Evolutionary conservation across 2,329 filamentous ascomycete genomes (phyloP), one percentile per base, ranked within the genome.

Genomic region (Ilyonectria destructans): DNA sequence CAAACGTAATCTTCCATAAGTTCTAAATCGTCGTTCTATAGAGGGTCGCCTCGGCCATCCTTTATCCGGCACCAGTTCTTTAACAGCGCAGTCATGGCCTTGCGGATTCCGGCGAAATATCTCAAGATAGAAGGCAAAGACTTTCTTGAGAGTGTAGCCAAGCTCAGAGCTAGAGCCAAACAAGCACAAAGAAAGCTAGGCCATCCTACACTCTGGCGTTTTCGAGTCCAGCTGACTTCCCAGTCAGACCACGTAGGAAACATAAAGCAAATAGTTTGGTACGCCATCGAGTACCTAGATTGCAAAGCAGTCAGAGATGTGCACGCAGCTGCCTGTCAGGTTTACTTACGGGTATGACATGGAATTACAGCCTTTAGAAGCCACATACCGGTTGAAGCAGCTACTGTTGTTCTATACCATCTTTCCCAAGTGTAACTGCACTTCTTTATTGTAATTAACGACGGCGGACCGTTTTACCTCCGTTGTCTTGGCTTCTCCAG

Each of bases 321-420:
- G 8, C 23, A 21, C 23, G 46, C 4, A 26, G 46, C 23, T 49
- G 6, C 19, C 9, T 49, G 37, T 40, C 2, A 40, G 23, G 46
- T 49, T 21, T 49, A 49, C 46, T 49, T 21, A 49, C 46, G 46
- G 46, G 23, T 49, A 49, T 49, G 46, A 49, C 46, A 49, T 49
- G 46, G 46, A 49, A 26, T 49, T 49, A 19, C 46, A 19, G 46
- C 46, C 19, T 26, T 26, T 26, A 49, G 46, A 26, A 21, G 7
- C 46, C n/a, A 49, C 46, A 26, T 49, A 23, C 46, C 46, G 26
- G 46, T 49, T 49, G 9, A 19, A 49, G 46, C 46, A 49, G n/a
- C 46, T 19, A 49, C 46, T 19, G 46, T 17, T 26, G n/a, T 23
- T 49, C 46, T 19, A 49, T 26, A 49, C 46, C 46, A 49, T 49